Evolutionary conservation across 805 yeast species (phyloP), one percentile per base, ranked within the genome.

Genomic region (Kuraishia molischiana): DNA sequence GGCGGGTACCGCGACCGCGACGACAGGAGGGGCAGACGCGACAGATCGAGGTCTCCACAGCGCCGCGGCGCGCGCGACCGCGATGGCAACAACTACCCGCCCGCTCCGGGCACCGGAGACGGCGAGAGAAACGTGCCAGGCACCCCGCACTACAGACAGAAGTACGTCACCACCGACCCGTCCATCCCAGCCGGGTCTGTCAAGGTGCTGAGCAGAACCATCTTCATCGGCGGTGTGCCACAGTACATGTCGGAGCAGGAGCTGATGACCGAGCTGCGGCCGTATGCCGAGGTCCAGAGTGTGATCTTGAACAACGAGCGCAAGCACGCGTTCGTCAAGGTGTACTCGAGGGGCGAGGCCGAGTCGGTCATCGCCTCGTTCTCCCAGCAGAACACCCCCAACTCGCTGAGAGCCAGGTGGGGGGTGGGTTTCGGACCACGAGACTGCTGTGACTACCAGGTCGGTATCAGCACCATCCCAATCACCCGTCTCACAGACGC

Each of bases 361-460:
- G 96, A 85, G 56, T 74, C 68, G 43, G 87, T 87, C 11, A 71
- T 86, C 41, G 67, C 72, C 30, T 73, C 77, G 31, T 86, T 89
- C 62, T 72, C 70, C 22, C 58, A 59, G 31, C 50, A 53, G 41
- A 77, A 77, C 52, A 76, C 79, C 47, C 26, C 26, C 8, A 79
- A 78, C 44, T 56, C 62, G 26, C 66, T 92, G 48, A 75, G 97
- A 61, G 85, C 94, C 4, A 74, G 96, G 55, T 92, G 98, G 98
- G 98, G 97, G 47, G 97, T 92, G 44, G 98, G 98, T 1, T 92
- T 84, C 53, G 98, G 98, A 4, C 98, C 98, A 38, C 77, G 98
- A 65, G 97, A 92, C 58, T 90, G 97, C 66, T 85, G 95, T 58
- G 94, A 92, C 60, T 92, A 92, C 60, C 89, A 80, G 53, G 80